Conservation (phyloP, 495 filamentous ascomycete species). For the Lindgomyces ingoldianus region DNA sequence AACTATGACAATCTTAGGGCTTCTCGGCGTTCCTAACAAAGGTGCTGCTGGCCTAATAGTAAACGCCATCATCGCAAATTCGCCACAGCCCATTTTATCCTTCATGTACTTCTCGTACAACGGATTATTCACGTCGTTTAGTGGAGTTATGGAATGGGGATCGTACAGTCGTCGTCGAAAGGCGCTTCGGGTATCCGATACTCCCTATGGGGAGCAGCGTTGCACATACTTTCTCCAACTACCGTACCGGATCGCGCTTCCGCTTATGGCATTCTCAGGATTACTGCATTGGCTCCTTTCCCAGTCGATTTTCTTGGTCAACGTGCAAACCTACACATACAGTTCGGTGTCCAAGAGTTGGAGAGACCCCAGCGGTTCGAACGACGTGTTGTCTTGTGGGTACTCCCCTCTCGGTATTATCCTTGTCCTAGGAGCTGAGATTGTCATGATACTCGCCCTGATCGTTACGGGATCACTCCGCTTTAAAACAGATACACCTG, state of each 20-base stretch:
- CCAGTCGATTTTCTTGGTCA: not conserved
- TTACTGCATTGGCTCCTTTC: not conserved
- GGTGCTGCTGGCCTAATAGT: not conserved
- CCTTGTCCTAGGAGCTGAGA: not conserved
- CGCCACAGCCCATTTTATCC: constrained; percentile 9
- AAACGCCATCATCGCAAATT: constrained; percentile 13
- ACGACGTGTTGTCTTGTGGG: not conserved
- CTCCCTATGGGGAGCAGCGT: constrained; percentile 7
- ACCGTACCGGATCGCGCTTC: constrained; percentile 18
- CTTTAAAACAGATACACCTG: not conserved
- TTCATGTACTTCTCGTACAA: constrained; percentile 22
- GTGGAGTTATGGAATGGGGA: not conserved
- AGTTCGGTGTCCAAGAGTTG: not conserved
- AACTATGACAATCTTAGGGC: no score
- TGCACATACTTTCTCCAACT: constrained; percentile 20
- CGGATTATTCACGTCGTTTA: constrained; percentile 11
- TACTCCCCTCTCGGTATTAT: not conserved
- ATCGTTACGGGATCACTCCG: not conserved
- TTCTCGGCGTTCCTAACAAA: not conserved
- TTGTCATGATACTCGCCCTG: not conserved
- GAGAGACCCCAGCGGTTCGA: not conserved
- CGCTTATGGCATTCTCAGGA: constrained; percentile 6
- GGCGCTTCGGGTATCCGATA: constrained; percentile 11
- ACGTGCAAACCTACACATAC: not conserved
- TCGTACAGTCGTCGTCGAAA: constrained; percentile 7